Conservation (phyloP, 2,329 filamentous ascomycete genomes). For the Pseudogymnoascus sp. region DNA sequence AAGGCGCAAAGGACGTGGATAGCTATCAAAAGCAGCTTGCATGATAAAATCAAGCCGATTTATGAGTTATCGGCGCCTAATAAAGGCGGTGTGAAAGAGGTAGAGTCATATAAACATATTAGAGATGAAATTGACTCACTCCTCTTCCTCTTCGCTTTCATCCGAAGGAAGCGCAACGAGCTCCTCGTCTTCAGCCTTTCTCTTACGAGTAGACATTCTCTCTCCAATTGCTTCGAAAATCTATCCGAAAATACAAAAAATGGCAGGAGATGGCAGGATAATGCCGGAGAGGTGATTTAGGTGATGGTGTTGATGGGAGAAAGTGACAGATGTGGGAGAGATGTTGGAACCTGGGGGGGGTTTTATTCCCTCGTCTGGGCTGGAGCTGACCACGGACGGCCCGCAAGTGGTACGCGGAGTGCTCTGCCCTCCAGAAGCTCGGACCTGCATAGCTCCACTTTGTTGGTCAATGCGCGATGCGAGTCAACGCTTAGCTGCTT, state of each 20-base stretch:
- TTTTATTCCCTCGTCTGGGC: not conserved
- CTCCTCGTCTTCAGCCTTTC: constrained; percentile 26
- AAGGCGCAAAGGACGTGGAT: not conserved
- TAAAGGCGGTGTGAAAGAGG: not conserved
- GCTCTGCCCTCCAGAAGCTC: constrained; percentile 5
- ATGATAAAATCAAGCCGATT: constrained; percentile 7
- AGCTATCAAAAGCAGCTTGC: not conserved
- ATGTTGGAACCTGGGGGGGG: not conserved
- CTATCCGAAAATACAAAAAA: not conserved
- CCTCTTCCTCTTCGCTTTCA: constrained; percentile 27
- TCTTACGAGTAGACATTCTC: constrained; percentile 16
- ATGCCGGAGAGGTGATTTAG: not conserved
- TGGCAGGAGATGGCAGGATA: not conserved
- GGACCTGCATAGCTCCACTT: constrained; percentile 7
- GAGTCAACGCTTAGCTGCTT: constrained; percentile 4
- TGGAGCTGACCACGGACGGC: constrained; percentile 3
- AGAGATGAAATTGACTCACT: constrained; percentile 18
- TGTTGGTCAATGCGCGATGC: constrained; percentile 5
- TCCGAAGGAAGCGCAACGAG: constrained; percentile 26
- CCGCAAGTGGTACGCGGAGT: not conserved
- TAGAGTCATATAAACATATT: not conserved
- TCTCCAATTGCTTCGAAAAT: not conserved
- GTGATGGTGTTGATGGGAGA: constrained; percentile 9
- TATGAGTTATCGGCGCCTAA: not conserved
- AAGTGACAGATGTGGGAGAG: not conserved